phyloP scores from a whole-genome alignment of 2,329 filamentous ascomycete genomes.

The Penicillium brasilianum region DNA sequence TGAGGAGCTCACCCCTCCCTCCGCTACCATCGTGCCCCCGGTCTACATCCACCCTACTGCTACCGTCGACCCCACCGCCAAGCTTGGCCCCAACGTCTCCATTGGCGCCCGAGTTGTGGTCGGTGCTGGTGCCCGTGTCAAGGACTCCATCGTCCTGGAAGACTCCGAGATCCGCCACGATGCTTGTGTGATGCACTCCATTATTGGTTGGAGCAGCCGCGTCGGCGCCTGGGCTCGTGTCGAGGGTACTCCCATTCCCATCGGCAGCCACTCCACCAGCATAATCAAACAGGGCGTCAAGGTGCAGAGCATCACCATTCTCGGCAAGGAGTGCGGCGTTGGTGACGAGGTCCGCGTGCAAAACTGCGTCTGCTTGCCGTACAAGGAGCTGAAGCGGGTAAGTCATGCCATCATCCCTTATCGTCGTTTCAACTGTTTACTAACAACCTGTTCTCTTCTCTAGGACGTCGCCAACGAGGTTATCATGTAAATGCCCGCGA shows the following conservation, averaged over 20 bases:
- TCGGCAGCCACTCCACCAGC: constrained; percentile 87
- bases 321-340: constrained; percentile 94
- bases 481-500: constrained; percentile 73
- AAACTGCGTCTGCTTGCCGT: constrained; percentile 96
- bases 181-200: constrained; percentile 91
- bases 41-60: constrained; percentile 96
- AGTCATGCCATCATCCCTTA: constrained; percentile 44
- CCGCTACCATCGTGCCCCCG: constrained; percentile 84
- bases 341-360: constrained; percentile 94
- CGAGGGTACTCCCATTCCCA: constrained; percentile 88
- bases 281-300: constrained; percentile 98
- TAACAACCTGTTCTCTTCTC: constrained; percentile 8
- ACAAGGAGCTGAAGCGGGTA: constrained; percentile 96
- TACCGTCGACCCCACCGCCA: constrained; percentile 88
- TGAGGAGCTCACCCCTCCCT: constrained; percentile 79
- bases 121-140: constrained; percentile 86
- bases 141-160: constrained; percentile 95
- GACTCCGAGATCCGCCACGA: constrained; percentile 96
- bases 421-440: not conserved
- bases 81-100: constrained; percentile 95
- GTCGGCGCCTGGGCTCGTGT: constrained; percentile 98
- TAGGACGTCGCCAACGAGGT: constrained; percentile 62
- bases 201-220: constrained; percentile 95
- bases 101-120: constrained; percentile 87
- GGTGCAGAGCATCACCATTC: constrained; percentile 96